Evolutionary conservation across 139 green algal species (phyloP), one percentile per base, ranked within the genome.

Genomic region (Tetraselmis striata): DNA sequence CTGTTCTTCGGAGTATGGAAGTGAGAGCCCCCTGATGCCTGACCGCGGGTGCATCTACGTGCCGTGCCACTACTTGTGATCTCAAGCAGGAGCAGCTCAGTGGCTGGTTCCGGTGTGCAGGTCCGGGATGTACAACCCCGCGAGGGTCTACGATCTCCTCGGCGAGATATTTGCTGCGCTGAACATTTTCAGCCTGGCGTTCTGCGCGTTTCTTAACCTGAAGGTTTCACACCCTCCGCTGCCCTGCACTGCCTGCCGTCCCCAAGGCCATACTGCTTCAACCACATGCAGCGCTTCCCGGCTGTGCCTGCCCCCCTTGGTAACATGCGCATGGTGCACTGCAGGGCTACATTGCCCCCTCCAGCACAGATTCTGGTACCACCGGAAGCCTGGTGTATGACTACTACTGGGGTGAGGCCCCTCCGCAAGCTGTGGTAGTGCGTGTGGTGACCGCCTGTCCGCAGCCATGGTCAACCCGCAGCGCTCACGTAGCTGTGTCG

Each of bases 381-480:
- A 92, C 83, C 32, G 90, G 90, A 31, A 94, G 85, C 79, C 78
- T 95, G 30, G 78, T 96, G 24, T 94, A 91, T 32, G 90, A 96
- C 83, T 94, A 92, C 79, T 96, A 89, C 83, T 96, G 92, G 92
- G 92, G 92, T 87, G 89, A 67, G 45, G 18, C 45, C 18, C 45
- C 45, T 18, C 45, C n/a, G n/a, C n/a, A n/a, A n/a, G n/a, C n/a
- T n/a, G n/a, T n/a, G n/a, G n/a, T n/a, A n/a, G n/a, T n/a, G n/a
- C n/a, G n/a, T n/a, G n/a, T n/a, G n/a, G n/a, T n/a, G n/a, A n/a
- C n/a, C n/a, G n/a, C n/a, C n/a, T n/a, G n/a, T n/a, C n/a, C n/a
- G n/a, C n/a, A n/a, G n/a, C n/a, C n/a, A n/a, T n/a, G n/a, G n/a
- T n/a, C n/a, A n/a, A n/a, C n/a, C n/a, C n/a, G n/a, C n/a, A n/a